Conservation (phyloP, 2,329 filamentous ascomycete genomes). For the Aspergillus pseudotamarii region DNA sequence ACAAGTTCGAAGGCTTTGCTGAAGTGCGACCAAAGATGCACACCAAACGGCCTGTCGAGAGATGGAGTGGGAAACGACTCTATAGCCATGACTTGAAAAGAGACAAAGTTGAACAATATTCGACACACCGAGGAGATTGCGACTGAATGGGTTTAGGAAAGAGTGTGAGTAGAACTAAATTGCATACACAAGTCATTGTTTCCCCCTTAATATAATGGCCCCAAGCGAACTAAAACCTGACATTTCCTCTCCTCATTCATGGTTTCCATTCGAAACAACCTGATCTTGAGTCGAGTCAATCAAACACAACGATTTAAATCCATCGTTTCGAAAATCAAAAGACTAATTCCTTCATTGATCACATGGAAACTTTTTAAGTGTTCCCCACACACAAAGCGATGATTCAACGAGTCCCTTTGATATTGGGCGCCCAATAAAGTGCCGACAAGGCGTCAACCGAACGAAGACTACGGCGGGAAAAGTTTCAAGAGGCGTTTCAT, state of each 20-base stretch:
- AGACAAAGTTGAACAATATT: background rate
- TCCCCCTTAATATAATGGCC: no score
- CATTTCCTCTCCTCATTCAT: no score
- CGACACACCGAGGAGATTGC: no score
- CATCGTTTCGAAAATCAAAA: background rate
- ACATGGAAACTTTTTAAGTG: no score
- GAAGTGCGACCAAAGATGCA: constrained; percentile 91
- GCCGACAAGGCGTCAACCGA: no score
- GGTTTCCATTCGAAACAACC: background rate
- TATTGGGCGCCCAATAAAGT: no score
- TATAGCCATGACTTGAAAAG: background rate
- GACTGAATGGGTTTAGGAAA: no score
- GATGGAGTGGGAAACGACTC: background rate
- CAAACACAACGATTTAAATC: background rate
- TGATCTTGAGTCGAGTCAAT: background rate
- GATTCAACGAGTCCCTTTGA: no score
- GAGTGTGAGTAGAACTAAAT: no score
- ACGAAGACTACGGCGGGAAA: background rate
- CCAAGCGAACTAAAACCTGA: no score
- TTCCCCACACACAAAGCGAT: no score
- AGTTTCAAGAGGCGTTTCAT: background rate
- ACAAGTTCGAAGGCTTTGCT: constrained; percentile 76
- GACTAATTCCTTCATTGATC: background rate
- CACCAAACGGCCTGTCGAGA: constrained; percentile 69
- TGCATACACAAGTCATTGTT: no score